A percentile compares a stretch with the other conserved stretches of the same genome.
These are phyloP conservation scores for Fomitopsis pulvina DNA, from an alignment of 768 basidiomycete species.

Conservation along the genomic window DNA sequence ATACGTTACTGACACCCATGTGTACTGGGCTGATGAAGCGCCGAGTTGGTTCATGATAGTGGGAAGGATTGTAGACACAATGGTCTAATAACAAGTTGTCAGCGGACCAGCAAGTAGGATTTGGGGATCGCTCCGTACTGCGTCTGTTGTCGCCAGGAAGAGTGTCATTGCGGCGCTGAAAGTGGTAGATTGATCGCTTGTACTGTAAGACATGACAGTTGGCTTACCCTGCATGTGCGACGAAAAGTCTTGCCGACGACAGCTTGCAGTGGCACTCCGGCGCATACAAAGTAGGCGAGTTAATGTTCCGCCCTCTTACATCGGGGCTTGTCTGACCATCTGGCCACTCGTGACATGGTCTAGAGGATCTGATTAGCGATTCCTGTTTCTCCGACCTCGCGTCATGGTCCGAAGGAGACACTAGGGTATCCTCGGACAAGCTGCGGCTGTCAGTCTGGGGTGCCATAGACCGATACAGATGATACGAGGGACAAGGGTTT, in stretches of 20 bases:
- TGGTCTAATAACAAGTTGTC: slow-evolving; percentile 32
- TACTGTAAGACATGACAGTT: not conserved
- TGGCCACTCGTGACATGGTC: not conserved
- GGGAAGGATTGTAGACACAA: slow-evolving; percentile 80
- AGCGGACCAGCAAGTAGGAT: not conserved
- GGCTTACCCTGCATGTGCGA: slow-evolving; percentile 64
- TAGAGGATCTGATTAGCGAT: not conserved
- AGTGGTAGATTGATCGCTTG: not conserved
- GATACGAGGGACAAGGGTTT: slow-evolving; percentile 6
- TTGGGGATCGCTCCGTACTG: slow-evolving; percentile 39
- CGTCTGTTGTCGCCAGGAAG: slow-evolving; percentile 84
- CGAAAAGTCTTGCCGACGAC: slow-evolving; percentile 51
- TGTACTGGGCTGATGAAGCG: slow-evolving; percentile 68
- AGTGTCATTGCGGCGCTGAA: slow-evolving; percentile 68
- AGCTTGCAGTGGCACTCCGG: slow-evolving; percentile 19
- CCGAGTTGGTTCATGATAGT: slow-evolving; percentile 67
- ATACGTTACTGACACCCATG: slow-evolving; percentile 82
- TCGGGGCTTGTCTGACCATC: not conserved
- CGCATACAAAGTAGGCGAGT: too few species aligned
- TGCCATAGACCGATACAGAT: not conserved
- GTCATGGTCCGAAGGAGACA: not conserved
- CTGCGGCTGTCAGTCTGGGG: not conserved
- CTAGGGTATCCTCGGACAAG: not conserved
- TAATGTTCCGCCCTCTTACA: not conserved
- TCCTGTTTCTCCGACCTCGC: slow-evolving; percentile 10